A percentile compares a stretch with the other conserved stretches of the same genome.
Evolutionary conservation across 805 yeast species (phyloP).

Genomic region (Lipomyces starkeyi): DNA sequence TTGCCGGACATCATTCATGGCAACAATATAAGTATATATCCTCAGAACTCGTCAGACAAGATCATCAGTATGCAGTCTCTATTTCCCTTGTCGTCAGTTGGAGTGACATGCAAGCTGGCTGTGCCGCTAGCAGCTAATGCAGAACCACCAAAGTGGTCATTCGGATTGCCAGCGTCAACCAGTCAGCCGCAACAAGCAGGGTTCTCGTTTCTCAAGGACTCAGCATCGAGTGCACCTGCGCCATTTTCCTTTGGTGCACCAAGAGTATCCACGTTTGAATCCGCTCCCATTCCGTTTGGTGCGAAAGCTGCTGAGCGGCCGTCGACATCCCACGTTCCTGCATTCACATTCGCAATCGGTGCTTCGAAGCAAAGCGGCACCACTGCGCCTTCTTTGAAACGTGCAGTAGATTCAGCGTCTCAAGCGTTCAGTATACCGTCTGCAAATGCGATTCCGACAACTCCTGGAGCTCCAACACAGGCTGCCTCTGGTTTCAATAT

Average conservation of each 20-base stretch:
- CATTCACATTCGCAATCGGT: neutral
- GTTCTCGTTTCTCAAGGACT: neutral
- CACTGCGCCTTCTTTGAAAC: neutral
- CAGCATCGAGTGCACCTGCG: neutral
- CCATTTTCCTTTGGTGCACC: slow-evolving; percentile 9
- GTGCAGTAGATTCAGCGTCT: neutral
- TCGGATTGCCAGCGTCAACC: slow-evolving; percentile 10
- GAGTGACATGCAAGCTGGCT: neutral
- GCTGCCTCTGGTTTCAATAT: neutral
- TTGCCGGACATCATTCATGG: slow-evolving; percentile 51
- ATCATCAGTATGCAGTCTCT: slow-evolving; percentile 16
- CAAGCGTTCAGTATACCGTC: neutral
- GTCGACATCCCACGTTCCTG: neutral
- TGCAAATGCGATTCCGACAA: neutral
- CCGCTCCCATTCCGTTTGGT: neutral
- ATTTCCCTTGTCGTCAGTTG: slow-evolving; percentile 17
- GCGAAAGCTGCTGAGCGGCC: neutral
- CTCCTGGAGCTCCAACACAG: neutral
- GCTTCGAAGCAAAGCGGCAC: neutral
- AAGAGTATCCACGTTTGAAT: neutral
- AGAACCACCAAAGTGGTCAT: neutral
- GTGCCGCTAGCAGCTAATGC: neutral
- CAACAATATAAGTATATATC: slow-evolving; percentile 41
- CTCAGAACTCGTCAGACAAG: slow-evolving; percentile 16
- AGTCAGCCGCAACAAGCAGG: neutral